Base-by-base conservation (phyloP, 2,329 filamentous ascomycete species). In the Ceratocystis eucalypticola region DNA sequence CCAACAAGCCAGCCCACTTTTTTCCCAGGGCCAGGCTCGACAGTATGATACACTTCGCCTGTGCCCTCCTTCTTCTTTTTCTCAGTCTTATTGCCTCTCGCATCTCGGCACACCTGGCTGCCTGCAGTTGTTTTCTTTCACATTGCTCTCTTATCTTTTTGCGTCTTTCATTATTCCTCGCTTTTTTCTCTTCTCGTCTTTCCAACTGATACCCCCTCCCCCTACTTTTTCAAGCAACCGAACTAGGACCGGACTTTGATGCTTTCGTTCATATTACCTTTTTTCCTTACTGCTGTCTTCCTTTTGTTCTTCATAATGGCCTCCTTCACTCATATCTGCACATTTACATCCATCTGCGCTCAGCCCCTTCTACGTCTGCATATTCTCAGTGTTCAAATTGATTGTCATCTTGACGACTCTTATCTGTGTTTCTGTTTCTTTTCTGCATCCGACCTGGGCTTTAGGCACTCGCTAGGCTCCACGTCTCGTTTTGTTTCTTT, bases 1-100 rank as follows among this genome's bases (percentile, higher is more conserved):
- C 65, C 65, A 25, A 67, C 65, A 28, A 67, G 65, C 48, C 65
- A 67, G 41, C 65, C 61, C 15, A 10, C 48, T 17, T 67, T 59
- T 22, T 67, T 63, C 44, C 65, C 61, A 7, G 41, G 65, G 17
- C 50, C 41, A 30, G 48, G 48, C 53, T 65, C 64, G 33, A 12
- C 64, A 17, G 61, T 65, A 25, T 65, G 25, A 61, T 25, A 10
- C 6, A 7, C 5, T 17, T 28, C 30, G 28, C 22, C 3, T 45
- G 25, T 22, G 15, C 25, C 4, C 2, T 25, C 30, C 50, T 12
- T 55, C 41, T 55, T 15, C 33, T 22, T 10, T 41, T 41, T 37
- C 41, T 46, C 5, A 15, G 8, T 20, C 55, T 44, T 37, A 12
- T 8, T 50, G 6, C 44, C 28, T 53, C 25, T 55, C 50, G 22